Base-by-base conservation (phyloP, 1,284 basidiomycete genomes). In the Hypsizygus ulmarius region DNA sequence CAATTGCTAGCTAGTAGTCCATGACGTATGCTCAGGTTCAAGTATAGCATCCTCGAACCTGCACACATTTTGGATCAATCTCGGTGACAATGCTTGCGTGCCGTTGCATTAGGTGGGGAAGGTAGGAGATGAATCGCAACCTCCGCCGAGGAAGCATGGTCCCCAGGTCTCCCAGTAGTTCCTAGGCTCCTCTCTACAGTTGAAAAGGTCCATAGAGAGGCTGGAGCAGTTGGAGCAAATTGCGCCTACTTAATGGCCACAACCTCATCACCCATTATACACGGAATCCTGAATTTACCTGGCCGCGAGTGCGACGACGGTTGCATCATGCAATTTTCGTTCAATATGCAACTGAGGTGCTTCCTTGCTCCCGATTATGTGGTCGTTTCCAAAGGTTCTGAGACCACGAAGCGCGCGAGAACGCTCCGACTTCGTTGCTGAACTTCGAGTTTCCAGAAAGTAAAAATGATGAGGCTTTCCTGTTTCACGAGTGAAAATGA, bases 81-180 rank as follows among this genome's bases (percentile, higher is more conserved):
- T 84, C 78, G 36, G 74, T 68, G 1, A 84, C 77, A 18, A 90
- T 77, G 69, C 62, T 87, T 86, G 39, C 89, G 74, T 16, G 91
- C 77, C 57, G 90, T 69, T 3, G 80, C 82, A 58, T 87, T 84
- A 48, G 92, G 72, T 14, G 84, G 84, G 1, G 76, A 73, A 0
- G 90, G 90, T n/a, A n/a, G n/a, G n/a, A n/a, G n/a, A n/a, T n/a
- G n/a, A n/a, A 4, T 89, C 90, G 59, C 90, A 93, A 50, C 82
- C 84, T 85, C 51, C n/a, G n/a, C n/a, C n/a, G n/a, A n/a, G n/a
- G n/a, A n/a, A n/a, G n/a, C n/a, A n/a, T n/a, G n/a, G n/a, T n/a
- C n/a, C n/a, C n/a, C n/a, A n/a, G n/a, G n/a, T n/a, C n/a, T n/a
- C n/a, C n/a, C n/a, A n/a, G n/a, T n/a, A n/a, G n/a, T n/a, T n/a